Evolutionary conservation across 2,329 filamentous ascomycete genomes (phyloP), one percentile per base, ranked within the genome.

Genomic region (Colletotrichum nymphaeae): DNA sequence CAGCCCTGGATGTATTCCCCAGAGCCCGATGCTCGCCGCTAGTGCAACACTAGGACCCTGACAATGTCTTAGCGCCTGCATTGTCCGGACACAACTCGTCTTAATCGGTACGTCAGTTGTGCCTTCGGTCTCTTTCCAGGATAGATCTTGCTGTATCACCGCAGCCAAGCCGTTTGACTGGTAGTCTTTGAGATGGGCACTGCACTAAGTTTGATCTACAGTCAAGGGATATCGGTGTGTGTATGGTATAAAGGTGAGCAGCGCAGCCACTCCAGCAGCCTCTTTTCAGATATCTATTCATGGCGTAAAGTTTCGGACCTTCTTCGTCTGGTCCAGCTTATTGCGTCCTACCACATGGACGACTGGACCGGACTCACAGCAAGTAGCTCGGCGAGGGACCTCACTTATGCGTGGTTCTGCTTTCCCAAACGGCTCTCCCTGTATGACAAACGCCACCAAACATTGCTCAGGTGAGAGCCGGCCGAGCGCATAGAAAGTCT

Each of bases 11-110:
- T 56, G 22, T 53, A 22, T 42, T 42, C 30, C 19, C 42, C 58
- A 58, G 30, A 24, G 58, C 42, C 65, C n/a, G 42, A 46, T 46
- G 49, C 53, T 69, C n/a, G 42, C 24, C 58, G 32, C 32, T 73
- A 71, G 62, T 42, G 62, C 67, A 58, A 57, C 46, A 63, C 60
- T 42, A 58, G 12, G n/a, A 24, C 14, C 32, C 26, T 57, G 60
- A 24, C 37, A 71, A 66, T 49, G 55, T 37, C 70, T 62, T 73
- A 65, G 71, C 71, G 60, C 46, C 22, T 60, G 22, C 24, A 57
- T 62, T 71, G 55, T 66, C 62, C 60, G 67, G 35, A 56, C 16
- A 22, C 60, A 46, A 26, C 57, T 28, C 24, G 26, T 37, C 59
- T 35, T 14, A 28, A 46, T 24, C 28, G 35, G 60, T 53, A 32